Conservation (phyloP, 2,329 filamentous ascomycete genomes). For the Aspergillus novofumigatus region DNA sequence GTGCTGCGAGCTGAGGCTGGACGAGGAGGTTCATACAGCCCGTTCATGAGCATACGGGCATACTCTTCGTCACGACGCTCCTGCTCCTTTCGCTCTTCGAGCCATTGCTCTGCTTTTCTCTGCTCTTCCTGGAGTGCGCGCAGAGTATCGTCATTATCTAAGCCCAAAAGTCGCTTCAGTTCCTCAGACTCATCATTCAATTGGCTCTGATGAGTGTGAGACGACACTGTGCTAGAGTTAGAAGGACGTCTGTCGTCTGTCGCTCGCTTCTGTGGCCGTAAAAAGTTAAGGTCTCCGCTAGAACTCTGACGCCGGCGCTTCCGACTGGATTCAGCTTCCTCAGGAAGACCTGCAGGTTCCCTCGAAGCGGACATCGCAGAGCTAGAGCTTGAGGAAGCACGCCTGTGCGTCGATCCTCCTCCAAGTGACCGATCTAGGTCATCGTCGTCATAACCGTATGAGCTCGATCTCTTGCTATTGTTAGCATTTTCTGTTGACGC, state of each 20-base stretch:
- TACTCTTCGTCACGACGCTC: conserved; percentile 36
- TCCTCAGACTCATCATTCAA: conserved; percentile 9
- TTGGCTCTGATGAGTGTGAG: neutral
- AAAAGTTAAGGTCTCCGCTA: conserved; percentile 4
- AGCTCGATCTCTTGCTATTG: neutral
- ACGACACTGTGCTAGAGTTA: neutral
- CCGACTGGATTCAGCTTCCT: conserved; percentile 3
- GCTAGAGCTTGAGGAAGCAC: neutral
- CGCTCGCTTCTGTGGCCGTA: conserved; percentile 9
- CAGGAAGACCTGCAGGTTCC: conserved; percentile 1
- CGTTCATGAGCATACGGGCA: conserved; percentile 35
- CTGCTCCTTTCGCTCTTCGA: conserved; percentile 28
- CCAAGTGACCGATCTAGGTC: neutral
- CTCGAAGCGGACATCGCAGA: neutral
- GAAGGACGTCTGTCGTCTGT: conserved; percentile 1
- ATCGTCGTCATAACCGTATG: neutral
- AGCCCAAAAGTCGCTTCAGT: conserved; percentile 21
- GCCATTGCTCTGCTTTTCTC: conserved; percentile 27
- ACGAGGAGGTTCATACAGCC: conserved; percentile 16
- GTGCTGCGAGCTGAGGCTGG: conserved; percentile 7
- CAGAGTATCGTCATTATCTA: conserved; percentile 22
- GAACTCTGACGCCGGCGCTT: conserved; percentile 12
- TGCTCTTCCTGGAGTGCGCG: conserved; percentile 28
- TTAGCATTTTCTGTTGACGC: neutral
- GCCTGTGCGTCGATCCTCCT: neutral